Evolutionary conservation across 805 yeast species (phyloP).

Genomic region (Cyberlindnera mississippiensis): DNA sequence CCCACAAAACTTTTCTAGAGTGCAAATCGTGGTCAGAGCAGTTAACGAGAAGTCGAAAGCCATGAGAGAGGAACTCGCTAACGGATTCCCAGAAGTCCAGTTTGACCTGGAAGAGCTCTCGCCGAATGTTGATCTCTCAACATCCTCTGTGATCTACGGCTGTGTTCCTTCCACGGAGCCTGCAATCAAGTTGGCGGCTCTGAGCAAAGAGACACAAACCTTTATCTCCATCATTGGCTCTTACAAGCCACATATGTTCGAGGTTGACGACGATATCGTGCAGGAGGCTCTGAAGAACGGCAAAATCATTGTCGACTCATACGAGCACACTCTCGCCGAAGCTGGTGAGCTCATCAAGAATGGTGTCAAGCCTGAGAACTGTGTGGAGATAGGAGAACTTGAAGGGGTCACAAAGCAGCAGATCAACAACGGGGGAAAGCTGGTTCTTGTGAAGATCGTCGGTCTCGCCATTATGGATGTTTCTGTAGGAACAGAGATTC

Average conservation of each 20-base stretch:
- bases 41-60: slow-evolving; percentile 34
- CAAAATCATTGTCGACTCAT: slow-evolving; percentile 56
- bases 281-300: slow-evolving; percentile 33
- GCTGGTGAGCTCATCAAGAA: slow-evolving; percentile 62
- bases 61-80: slow-evolving; percentile 26
- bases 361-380: slow-evolving; percentile 33
- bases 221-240: slow-evolving; percentile 63
- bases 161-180: slow-evolving; percentile 57
- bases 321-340: slow-evolving; percentile 50
- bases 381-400: slow-evolving; percentile 46
- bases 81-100: slow-evolving; percentile 29
- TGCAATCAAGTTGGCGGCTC: slow-evolving; percentile 32
- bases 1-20: slow-evolving; percentile 33
- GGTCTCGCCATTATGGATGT: slow-evolving; percentile 66
- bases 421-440: slow-evolving; percentile 21
- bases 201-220: slow-evolving; percentile 29
- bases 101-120: slow-evolving; percentile 24
- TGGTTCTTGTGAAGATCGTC: slow-evolving; percentile 51
- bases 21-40: slow-evolving; percentile 44
- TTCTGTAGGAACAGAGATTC: slow-evolving; percentile 43
- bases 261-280: slow-evolving; percentile 46
- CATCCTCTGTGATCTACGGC: slow-evolving; percentile 49
- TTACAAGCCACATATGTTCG: slow-evolving; percentile 64
- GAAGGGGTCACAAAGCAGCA: slow-evolving; percentile 11
- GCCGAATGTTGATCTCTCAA: slow-evolving; percentile 28